phyloP scores from a whole-genome alignment of 345 rosid genomes.

The Euphorbia peplus region DNA sequence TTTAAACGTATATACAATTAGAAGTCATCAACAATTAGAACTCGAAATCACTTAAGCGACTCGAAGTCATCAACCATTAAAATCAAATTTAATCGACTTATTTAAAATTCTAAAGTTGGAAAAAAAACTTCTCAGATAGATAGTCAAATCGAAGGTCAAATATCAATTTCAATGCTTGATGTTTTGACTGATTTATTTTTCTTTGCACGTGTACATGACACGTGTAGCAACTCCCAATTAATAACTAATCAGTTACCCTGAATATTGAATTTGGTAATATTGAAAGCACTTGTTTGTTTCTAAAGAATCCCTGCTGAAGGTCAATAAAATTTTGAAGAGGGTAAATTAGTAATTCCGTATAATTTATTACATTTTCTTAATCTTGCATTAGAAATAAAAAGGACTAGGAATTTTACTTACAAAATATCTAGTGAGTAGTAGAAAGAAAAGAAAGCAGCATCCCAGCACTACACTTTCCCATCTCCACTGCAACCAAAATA shows the following conservation, averaged over 20 bases:
- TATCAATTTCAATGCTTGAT: not conserved
- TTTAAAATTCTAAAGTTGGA: no score
- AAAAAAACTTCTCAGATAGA: not conserved
- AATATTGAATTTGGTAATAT: not conserved
- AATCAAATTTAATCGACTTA: no score
- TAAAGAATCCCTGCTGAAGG: not conserved
- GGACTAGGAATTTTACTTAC: slow-evolving; percentile 25
- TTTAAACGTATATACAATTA: no score
- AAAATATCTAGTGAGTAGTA: slow-evolving; percentile 34
- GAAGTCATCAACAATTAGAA: no score
- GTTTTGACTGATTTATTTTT: not conserved
- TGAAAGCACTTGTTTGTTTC: not conserved
- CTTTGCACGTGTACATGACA: no score
- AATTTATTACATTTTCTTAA: not conserved
- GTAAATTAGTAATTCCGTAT: no score
- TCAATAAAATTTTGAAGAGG: no score
- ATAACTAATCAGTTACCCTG: not conserved
- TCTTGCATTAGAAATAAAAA: slow-evolving; percentile 2
- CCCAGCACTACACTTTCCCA: slow-evolving; percentile 48
- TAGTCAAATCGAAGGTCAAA: no score
- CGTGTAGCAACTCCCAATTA: no score
- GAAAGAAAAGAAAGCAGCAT: slow-evolving; percentile 38
- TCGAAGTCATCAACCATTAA: no score
- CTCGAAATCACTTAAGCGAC: no score
- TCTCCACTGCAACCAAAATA: slow-evolving; percentile 46